A percentile compares a stretch with the other conserved stretches of the same genome.
These are phyloP conservation scores for Mariannaea elegans DNA, from an alignment of 2,329 filamentous ascomycete species.

Conservation along the genomic window DNA sequence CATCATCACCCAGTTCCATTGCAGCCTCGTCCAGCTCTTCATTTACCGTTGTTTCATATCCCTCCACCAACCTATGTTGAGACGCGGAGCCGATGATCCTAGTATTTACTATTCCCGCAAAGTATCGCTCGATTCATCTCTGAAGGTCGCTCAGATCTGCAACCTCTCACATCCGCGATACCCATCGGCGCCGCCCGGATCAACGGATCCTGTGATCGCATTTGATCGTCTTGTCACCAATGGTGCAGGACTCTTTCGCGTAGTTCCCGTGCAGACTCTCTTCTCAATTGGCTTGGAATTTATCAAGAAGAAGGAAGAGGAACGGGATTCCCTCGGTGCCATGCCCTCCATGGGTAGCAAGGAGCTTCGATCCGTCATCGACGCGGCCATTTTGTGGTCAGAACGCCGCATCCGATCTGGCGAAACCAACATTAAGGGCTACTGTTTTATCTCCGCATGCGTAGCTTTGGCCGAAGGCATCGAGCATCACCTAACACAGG, in stretches of 20 bases:
- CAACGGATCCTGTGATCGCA: conserved; percentile 37
- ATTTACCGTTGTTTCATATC: conserved; percentile 59
- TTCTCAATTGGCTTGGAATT: conserved; percentile 58
- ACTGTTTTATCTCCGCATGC: conserved; percentile 46
- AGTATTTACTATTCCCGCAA: conserved; percentile 63
- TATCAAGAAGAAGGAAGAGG: conserved; percentile 54
- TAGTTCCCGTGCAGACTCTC: conserved; percentile 49
- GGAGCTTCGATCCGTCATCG: conserved; percentile 46
- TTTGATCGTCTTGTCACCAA: conserved; percentile 52
- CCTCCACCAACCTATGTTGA: conserved; percentile 62
- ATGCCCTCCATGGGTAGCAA: conserved; percentile 41
- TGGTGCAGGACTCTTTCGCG: conserved; percentile 54
- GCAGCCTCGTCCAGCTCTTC: conserved; percentile 52
- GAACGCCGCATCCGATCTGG: conserved; percentile 49
- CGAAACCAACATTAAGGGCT: conserved; percentile 55
- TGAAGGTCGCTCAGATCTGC: conserved; percentile 48
- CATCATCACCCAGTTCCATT: conserved; percentile 50
- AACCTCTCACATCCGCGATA: conserved; percentile 36
- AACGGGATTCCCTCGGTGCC: conserved; percentile 43
- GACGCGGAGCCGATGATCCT: conserved; percentile 54
- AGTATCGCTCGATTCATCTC: conserved; percentile 54
- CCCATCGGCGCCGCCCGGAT: conserved; percentile 21
- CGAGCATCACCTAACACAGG: conserved; percentile 38
- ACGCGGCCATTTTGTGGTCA: conserved; percentile 43
- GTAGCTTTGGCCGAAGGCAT: conserved; percentile 48